Conservation (phyloP, 2,329 filamentous ascomycete species). For the Catunica adiposa region DNA sequence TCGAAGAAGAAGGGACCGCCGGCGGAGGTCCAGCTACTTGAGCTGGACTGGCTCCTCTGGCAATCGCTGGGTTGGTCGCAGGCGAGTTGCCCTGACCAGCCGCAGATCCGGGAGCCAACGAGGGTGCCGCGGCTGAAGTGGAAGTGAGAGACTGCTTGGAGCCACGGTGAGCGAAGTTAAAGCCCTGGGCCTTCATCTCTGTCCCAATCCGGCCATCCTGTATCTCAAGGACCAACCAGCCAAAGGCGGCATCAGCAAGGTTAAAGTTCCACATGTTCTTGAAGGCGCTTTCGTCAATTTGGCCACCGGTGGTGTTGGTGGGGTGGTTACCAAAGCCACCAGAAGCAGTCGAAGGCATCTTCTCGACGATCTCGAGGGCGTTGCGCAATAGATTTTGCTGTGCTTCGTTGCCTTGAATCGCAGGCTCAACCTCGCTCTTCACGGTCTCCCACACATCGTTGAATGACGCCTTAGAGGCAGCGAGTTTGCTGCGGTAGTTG, state of each 20-base stretch:
- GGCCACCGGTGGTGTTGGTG: slow-evolving; percentile 55
- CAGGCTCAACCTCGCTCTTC: slow-evolving; percentile 85
- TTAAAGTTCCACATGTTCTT: slow-evolving; percentile 99
- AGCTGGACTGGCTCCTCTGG: slow-evolving; percentile 15
- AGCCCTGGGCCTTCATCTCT: slow-evolving; percentile 95
- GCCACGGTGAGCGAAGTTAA: slow-evolving; percentile 95
- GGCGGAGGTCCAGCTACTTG: slow-evolving; percentile 15
- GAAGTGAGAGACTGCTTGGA: slow-evolving; percentile 48
- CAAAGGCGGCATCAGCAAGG: slow-evolving; percentile 89
- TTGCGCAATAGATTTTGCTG: slow-evolving; percentile 87
- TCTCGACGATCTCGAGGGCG: slow-evolving; percentile 83
- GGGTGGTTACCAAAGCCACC: slow-evolving; percentile 79
- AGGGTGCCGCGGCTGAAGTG: slow-evolving; percentile 17
- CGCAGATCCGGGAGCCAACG: slow-evolving; percentile 18
- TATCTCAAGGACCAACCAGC: slow-evolving; percentile 86
- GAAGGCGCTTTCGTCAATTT: slow-evolving; percentile 96
- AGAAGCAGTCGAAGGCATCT: slow-evolving; percentile 91
- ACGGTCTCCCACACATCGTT: slow-evolving; percentile 99
- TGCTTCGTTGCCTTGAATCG: slow-evolving; percentile 81
- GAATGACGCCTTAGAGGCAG: slow-evolving; percentile 94
- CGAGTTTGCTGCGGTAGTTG: slow-evolving; percentile 95
- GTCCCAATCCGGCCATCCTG: slow-evolving; percentile 93
- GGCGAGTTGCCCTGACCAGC: slow-evolving; percentile 20
- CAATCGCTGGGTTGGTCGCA: neutral
- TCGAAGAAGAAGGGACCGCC: slow-evolving; percentile 19